Percentiles rank a stretch among this genome's conserved stretches.
These are phyloP conservation scores for Psilocybe cubensis DNA, from an alignment of 768 basidiomycete genomes.

Conservation along the genomic window DNA sequence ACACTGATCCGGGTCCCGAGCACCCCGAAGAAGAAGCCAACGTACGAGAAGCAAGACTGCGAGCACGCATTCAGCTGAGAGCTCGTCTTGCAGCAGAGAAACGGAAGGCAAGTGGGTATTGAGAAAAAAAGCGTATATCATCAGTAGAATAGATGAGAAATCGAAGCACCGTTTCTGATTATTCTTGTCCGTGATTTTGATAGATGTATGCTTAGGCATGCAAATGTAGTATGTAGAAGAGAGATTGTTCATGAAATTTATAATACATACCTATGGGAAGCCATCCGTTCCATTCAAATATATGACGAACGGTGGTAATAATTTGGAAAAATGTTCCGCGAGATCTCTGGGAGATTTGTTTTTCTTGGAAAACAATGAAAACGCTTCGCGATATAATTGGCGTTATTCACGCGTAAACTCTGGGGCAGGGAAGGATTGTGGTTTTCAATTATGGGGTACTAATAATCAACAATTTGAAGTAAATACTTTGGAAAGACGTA, in stretches of 20 bases:
- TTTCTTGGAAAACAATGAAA: slow-evolving; percentile 15
- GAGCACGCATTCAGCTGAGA: slow-evolving; percentile 50
- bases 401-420: background rate
- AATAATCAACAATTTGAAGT: slow-evolving; percentile 17
- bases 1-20: slow-evolving; percentile 15
- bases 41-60: slow-evolving; percentile 46
- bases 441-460: slow-evolving; percentile 19
- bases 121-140: slow-evolving; percentile 3
- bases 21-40: slow-evolving; percentile 24
- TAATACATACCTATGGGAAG: slow-evolving; percentile 7
- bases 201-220: background rate
- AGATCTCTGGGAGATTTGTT: slow-evolving; percentile 14
- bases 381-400: background rate
- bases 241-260: slow-evolving; percentile 5
- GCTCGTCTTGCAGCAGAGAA: slow-evolving; percentile 42
- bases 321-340: slow-evolving; percentile 2
- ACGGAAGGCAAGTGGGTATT: slow-evolving; percentile 12
- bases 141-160: slow-evolving; percentile 5
- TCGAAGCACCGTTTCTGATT: background rate
- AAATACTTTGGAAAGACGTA: slow-evolving; percentile 12
- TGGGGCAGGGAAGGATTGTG: background rate
- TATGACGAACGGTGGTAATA: slow-evolving; percentile 16
- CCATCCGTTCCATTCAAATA: background rate
- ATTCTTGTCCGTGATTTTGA: slow-evolving; percentile 13
- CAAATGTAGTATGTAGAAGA: background rate